Evolutionary conservation across 2,329 filamentous ascomycete species (phyloP).

Genomic region (Ceratocystiopsis minuta): DNA sequence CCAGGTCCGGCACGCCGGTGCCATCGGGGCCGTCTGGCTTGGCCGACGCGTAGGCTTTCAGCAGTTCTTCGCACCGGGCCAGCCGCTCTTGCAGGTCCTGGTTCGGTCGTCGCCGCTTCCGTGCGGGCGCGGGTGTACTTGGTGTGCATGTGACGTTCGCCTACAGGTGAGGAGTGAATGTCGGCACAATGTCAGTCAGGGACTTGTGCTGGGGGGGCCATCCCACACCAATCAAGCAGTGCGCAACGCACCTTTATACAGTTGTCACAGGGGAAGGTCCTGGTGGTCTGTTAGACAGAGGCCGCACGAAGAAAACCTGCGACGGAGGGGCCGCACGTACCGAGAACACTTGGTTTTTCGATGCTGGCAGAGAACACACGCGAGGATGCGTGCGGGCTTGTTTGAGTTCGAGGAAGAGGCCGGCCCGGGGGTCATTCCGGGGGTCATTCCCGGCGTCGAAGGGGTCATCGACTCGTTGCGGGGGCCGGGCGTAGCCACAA

Average conservation of each 20-base stretch:
- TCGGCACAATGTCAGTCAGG: background rate
- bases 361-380: slow-evolving; percentile 40
- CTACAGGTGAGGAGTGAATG: slow-evolving; percentile 15
- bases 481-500: no score
- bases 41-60: slow-evolving; percentile 35
- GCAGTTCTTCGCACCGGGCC: slow-evolving; percentile 37
- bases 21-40: slow-evolving; percentile 7
- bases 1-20: slow-evolving; percentile 4
- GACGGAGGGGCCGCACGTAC: no score
- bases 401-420: no score
- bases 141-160: slow-evolving; percentile 41
- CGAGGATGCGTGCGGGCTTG: slow-evolving; percentile 29
- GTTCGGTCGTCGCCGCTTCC: slow-evolving; percentile 40
- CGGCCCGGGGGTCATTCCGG: no score
- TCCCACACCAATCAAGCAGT: background rate
- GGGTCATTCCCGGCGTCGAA: no score
- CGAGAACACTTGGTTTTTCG: slow-evolving; percentile 39
- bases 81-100: slow-evolving; percentile 44
- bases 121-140: slow-evolving; percentile 39
- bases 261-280: slow-evolving; percentile 39
- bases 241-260: slow-evolving; percentile 33
- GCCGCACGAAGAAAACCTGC: no score
- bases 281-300: slow-evolving; percentile 17
- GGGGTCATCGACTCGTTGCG: no score
- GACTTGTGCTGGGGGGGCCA: no score